Base-by-base conservation (phyloP, 805 yeast species). In the Wickerhamiella hasegawae region DNA sequence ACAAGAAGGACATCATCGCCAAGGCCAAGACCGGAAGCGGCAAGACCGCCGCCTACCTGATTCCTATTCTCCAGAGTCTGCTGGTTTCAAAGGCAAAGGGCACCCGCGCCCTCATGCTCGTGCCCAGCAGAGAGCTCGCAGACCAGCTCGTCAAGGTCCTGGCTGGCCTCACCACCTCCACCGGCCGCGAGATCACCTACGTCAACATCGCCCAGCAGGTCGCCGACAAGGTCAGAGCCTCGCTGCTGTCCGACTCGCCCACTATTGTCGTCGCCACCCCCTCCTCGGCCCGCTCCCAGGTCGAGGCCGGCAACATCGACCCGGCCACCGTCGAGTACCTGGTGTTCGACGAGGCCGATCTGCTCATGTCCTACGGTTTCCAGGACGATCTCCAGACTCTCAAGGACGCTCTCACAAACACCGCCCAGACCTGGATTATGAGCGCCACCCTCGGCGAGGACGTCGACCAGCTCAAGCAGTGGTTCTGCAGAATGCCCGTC, bases 11-110 rank as follows among this genome's bases (percentile, higher is more conserved):
- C 54, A 78, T 87, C 43, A 77, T 87, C 32, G 96, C 96, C 26
- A 76, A 80, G 52, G 95, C 97, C 5, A 73, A 82, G 18, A 87
- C 98, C 0, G 98, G 98, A 3, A 79, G 94, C 6, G 97, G 97
- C 44, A 87, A 87, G 57, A 87, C 97, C 0, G 80, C 82, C 9
- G 93, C 96, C 1, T 87, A 87, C 53, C 59, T 77, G 43, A 68
- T 87, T 33, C 98, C 98, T 5, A 76, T 90, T 14, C 55, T 90
- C 28, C 93, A 90, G 54, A 68, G 73, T 28, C 69, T 90, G 28
- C 60, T 87, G 40, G 59, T 63, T 59, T 31, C 59, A 46, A 40
- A 53, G 46, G 40, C 53, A 46, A 20, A 38, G 10, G 30, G 51
- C n/a, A 55, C 59, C 4, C 65, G 68, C 40, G 73, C 81, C 32